phyloP scores from a whole-genome alignment of 2,329 filamentous ascomycete genomes.

The Aspergillus puulaauensis region DNA sequence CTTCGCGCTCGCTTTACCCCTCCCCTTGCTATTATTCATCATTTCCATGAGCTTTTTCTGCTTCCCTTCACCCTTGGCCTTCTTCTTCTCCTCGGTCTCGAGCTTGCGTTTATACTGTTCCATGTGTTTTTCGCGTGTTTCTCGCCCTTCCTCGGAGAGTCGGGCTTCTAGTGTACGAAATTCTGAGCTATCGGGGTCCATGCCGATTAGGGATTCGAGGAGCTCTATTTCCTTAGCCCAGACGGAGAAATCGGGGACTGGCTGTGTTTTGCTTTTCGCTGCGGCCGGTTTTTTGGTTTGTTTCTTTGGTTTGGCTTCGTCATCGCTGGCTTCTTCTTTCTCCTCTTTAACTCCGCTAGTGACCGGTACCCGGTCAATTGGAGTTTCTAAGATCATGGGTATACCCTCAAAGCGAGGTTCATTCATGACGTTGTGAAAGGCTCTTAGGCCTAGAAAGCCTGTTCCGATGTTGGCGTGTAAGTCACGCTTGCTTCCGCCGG shows the following conservation, averaged over 20 bases:
- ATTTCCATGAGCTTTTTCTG: constrained; percentile 38
- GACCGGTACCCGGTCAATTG: constrained; percentile 65
- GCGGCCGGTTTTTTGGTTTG: constrained; percentile 9
- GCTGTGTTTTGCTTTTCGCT: constrained; percentile 24
- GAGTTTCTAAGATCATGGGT: constrained; percentile 96
- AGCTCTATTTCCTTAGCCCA: constrained; percentile 97
- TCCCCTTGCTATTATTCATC: constrained; percentile 24
- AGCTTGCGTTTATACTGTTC: constrained; percentile 76
- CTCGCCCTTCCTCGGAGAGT: constrained; percentile 66
- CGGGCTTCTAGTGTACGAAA: constrained; percentile 66
- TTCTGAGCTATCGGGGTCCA: constrained; percentile 72
- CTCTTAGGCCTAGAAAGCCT: constrained; percentile 83
- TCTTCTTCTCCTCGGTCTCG: constrained; percentile 56
- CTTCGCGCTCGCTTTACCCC: constrained; percentile 5
- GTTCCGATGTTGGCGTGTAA: constrained; percentile 96
- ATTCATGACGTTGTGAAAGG: constrained; percentile 92
- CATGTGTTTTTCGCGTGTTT: constrained; percentile 72
- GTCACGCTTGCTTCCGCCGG: constrained; percentile 76
- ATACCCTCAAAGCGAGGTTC: constrained; percentile 70
- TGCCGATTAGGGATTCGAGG: constrained; percentile 81
- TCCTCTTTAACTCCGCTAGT: neutral
- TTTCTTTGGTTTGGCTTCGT: constrained; percentile 19
- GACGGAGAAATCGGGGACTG: constrained; percentile 73
- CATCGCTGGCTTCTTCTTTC: constrained; percentile 17
- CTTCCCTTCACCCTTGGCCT: constrained; percentile 43